Evolutionary conservation across 106 monocot species (phyloP), one percentile per base, ranked within the genome.

Genomic region (Platanthera zijinensis): DNA sequence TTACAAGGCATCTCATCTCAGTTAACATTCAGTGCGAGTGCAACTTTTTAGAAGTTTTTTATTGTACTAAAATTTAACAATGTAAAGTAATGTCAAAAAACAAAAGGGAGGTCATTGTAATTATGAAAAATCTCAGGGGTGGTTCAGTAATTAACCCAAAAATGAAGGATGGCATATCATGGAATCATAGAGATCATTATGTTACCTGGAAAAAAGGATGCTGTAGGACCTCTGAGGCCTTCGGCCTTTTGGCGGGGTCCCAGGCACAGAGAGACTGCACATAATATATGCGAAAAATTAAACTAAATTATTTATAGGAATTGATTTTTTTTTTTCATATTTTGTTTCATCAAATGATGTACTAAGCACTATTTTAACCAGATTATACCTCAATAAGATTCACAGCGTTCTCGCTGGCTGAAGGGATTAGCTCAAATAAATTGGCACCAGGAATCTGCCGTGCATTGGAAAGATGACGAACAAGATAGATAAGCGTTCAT

Each of bases 401-500:
- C 45, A 89, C 61, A 15, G 89, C 89, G 53, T 85, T 82, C 48
- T 81, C 76, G 47, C 89, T 83, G 5, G 89, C 89, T 54, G 89
- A 83, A 11, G 89, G 89, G 53, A 89, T 76, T 18, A 83, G 51
- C 6, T 7, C 17, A 15, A 79, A 76, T 10, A 83, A 69, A 73
- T 72, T 57, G 59, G 73, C 81, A 51, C 83, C 22, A 30, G 71
- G 61, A 69, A 81, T 54, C 89, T 89, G 69, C 77, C 71, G 10
- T 46, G 7, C 47, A 13, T 39, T 39, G 2, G 39, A 32, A 32
- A 68, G 4, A 45, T 48, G 14, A 53, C 1, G 17, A 13, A 48
- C 5, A 48, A 70, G 9, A 6, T 6, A 48, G 8, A 64, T 25
- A 25, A 28, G 21, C 21, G 10, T 25, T 64, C 21, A 25, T 9